These are phyloP conservation scores for Termitomyces sp. DNA, from an alignment of 768 basidiomycete genomes.

Conservation along the genomic window DNA sequence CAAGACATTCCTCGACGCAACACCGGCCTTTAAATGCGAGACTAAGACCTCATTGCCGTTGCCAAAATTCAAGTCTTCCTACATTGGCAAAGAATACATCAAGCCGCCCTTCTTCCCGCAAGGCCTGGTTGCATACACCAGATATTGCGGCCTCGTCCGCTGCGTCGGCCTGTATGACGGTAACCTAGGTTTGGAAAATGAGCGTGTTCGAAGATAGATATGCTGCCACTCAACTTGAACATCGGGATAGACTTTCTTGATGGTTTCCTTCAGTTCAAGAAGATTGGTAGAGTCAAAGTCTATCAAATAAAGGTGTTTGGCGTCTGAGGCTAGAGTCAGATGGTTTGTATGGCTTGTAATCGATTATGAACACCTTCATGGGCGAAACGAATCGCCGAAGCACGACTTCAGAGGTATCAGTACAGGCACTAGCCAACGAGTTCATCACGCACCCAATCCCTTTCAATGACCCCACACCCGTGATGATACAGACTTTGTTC, in stretches of 20 bases:
- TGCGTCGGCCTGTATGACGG: conserved; percentile 76
- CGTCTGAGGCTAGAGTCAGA: conserved; percentile 42
- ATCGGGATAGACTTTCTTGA: conserved; percentile 65
- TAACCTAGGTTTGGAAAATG: conserved; percentile 53
- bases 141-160: conserved; percentile 72
- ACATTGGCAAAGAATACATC: conserved; percentile 98
- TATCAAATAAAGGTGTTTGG: conserved; percentile 72
- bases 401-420: conserved; percentile 46
- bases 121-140: conserved; percentile 63
- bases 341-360: not conserved
- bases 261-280: conserved; percentile 64
- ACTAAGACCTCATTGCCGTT: not conserved
- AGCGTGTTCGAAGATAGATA: not conserved
- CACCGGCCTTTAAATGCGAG: conserved; percentile 54
- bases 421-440: not conserved
- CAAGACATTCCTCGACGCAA: conserved; percentile 42
- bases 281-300: conserved; percentile 68
- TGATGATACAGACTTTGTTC: conserved; percentile 83
- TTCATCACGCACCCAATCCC: conserved; percentile 74
- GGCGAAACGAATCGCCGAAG: conserved; percentile 68
- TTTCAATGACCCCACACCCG: conserved; percentile 81
- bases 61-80: conserved; percentile 18
- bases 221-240: conserved; percentile 57
- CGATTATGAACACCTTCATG: conserved; percentile 57
- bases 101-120: conserved; percentile 79